phyloP scores from a whole-genome alignment of 495 filamentous ascomycete genomes.

The Xylaria palmicola region DNA sequence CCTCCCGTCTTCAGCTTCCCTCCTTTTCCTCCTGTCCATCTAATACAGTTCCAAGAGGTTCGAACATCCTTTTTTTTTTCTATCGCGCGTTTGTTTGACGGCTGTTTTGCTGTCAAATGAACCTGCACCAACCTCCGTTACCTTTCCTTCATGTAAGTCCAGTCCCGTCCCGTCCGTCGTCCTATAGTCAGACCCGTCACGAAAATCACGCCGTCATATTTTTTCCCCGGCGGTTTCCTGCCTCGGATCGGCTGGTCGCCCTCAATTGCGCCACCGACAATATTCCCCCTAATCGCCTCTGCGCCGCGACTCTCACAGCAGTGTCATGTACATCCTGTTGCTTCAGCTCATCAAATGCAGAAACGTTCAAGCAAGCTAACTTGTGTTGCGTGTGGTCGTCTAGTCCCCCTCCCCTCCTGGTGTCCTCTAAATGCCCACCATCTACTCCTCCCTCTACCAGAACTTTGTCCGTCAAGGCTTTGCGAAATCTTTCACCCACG shows the following conservation, averaged over 20 bases:
- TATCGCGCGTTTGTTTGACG: constrained; percentile 64
- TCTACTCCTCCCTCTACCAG: constrained; percentile 60
- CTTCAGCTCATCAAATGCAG: neutral
- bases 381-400: neutral
- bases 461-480: constrained; percentile 97
- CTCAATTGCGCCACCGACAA: neutral
- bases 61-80: neutral
- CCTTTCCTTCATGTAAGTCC: constrained; percentile 48
- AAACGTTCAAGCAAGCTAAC: constrained; percentile 3
- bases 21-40: neutral
- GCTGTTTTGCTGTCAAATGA: constrained; percentile 65
- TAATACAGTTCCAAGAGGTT: constrained; percentile 7
- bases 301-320: too few species aligned
- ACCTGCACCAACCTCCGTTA: constrained; percentile 56
- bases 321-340: too few species aligned
- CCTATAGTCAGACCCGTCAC: neutral
- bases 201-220: constrained; percentile 5
- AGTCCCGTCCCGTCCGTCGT: constrained; percentile 6
- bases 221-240: neutral
- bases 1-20: neutral
- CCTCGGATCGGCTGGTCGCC: too few species aligned
- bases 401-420: constrained; percentile 44
- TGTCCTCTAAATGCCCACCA: constrained; percentile 60
- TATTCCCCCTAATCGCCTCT: neutral
- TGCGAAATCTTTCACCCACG: constrained; percentile 92